phyloP scores from a whole-genome alignment of 2,329 filamentous ascomycete genomes.

The Verticillium dahliae region DNA sequence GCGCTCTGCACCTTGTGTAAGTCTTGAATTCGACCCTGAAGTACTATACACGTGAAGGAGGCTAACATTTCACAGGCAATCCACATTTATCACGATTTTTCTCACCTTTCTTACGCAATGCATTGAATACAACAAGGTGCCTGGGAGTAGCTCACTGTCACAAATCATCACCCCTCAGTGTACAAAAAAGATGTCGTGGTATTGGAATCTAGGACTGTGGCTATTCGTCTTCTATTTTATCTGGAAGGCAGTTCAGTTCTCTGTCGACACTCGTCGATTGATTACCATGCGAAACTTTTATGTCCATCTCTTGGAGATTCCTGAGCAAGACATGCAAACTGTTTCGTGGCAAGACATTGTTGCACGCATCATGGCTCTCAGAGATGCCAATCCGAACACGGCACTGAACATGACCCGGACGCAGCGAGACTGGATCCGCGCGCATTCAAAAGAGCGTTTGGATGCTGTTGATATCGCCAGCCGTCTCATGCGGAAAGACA shows the following conservation, averaged over 20 bases:
- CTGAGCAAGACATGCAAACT: slow-evolving; percentile 80
- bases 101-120: slow-evolving; percentile 81
- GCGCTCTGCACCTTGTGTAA: slow-evolving; percentile 66
- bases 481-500: slow-evolving; percentile 90
- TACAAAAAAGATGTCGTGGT: slow-evolving; percentile 65
- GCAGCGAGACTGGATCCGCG: slow-evolving; percentile 58
- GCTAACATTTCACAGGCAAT: slow-evolving; percentile 47
- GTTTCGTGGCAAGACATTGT: slow-evolving; percentile 93
- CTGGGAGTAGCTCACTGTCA: slow-evolving; percentile 50
- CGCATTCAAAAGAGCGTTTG: slow-evolving; percentile 86
- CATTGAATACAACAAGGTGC: slow-evolving; percentile 72
- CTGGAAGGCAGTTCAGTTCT: slow-evolving; percentile 68
- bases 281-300: slow-evolving; percentile 81
- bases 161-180: slow-evolving; percentile 65
- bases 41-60: background rate
- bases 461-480: slow-evolving; percentile 98
- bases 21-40: slow-evolving; percentile 21
- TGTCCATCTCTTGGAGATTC: slow-evolving; percentile 72
- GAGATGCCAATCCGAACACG: slow-evolving; percentile 83
- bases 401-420: slow-evolving; percentile 46
- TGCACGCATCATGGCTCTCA: slow-evolving; percentile 72
- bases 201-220: slow-evolving; percentile 77
- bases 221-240: slow-evolving; percentile 81
- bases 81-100: slow-evolving; percentile 75
- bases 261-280: slow-evolving; percentile 67